Conservation (phyloP, 1,139 yeast species). For the Pichia inconspicua region DNA sequence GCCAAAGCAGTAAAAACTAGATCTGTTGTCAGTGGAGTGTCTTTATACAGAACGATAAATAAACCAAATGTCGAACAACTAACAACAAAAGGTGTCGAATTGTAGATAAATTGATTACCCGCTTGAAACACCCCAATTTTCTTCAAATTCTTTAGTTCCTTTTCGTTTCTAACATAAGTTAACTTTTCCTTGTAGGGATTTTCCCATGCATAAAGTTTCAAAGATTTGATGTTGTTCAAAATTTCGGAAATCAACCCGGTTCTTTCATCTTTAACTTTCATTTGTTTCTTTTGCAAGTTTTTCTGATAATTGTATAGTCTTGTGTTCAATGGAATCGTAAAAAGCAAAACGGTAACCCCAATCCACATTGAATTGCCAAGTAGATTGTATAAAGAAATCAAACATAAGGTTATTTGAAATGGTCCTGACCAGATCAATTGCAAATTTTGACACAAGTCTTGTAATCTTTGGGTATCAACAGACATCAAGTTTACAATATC, state of each 20-base stretch:
- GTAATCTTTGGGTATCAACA: constrained; percentile 90
- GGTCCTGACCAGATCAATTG: constrained; percentile 96
- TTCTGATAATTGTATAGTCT: constrained; percentile 67
- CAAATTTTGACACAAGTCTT: constrained; percentile 80
- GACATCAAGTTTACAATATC: constrained; percentile 96
- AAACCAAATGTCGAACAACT: constrained; percentile 87
- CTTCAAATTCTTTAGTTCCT: constrained; percentile 72
- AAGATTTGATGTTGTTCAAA: constrained; percentile 81
- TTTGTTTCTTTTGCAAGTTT: constrained; percentile 65
- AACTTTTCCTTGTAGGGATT: constrained; percentile 68
- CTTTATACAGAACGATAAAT: constrained; percentile 55
- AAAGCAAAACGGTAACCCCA: constrained; percentile 75
- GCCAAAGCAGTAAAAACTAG: constrained; percentile 93
- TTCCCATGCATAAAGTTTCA: constrained; percentile 95
- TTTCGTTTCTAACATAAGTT: constrained; percentile 76
- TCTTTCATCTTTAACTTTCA: constrained; percentile 62
- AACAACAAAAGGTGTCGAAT: constrained; percentile 83
- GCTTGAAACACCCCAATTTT: constrained; percentile 76
- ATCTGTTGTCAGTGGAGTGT: constrained; percentile 74
- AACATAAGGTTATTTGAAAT: constrained; percentile 77
- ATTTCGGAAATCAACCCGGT: constrained; percentile 78
- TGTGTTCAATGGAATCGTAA: constrained; percentile 84
- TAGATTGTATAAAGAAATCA: constrained; percentile 63
- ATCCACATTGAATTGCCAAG: constrained; percentile 96
- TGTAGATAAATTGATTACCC: constrained; percentile 68